These are phyloP conservation scores for Gastrolobium bilobum DNA, from an alignment of 306 rosid genomes.

Conservation along the genomic window DNA sequence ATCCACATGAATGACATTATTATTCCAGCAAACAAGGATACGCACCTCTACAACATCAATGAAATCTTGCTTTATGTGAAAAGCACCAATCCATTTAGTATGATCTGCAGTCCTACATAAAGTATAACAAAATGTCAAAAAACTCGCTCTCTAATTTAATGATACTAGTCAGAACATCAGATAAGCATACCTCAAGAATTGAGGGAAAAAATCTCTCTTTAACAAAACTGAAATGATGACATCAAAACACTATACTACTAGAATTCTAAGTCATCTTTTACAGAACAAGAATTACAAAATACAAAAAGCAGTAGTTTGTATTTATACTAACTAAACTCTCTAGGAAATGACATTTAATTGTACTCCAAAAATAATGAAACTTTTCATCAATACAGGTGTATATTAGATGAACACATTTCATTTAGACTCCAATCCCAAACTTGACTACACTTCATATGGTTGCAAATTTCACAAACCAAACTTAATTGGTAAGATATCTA, in stretches of 20 bases:
- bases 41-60: conserved; percentile 66
- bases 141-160: background rate
- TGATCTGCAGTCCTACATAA: conserved; percentile 65
- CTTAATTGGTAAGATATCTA: background rate
- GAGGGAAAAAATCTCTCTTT: too few relatives aligned
- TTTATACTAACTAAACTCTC: background rate
- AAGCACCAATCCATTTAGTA: conserved; percentile 69
- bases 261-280: background rate
- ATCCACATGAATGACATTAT: conserved; percentile 11
- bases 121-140: conserved; percentile 28
- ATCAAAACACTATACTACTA: conserved; percentile 2
- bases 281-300: conserved; percentile 13
- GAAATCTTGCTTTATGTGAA: conserved; percentile 65
- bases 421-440: background rate
- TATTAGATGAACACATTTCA: background rate
- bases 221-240: conserved; percentile 1
- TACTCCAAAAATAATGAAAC: background rate
- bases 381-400: background rate
- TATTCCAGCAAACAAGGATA: conserved; percentile 39
- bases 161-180: conserved; percentile 11
- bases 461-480: background rate
- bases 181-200: conserved; percentile 18
- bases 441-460: conserved; percentile 1
- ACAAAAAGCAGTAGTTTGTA: background rate
- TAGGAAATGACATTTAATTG: background rate